Evolutionary conservation across 345 rosid species (phyloP).

Genomic region (Syzygium aromaticum): DNA sequence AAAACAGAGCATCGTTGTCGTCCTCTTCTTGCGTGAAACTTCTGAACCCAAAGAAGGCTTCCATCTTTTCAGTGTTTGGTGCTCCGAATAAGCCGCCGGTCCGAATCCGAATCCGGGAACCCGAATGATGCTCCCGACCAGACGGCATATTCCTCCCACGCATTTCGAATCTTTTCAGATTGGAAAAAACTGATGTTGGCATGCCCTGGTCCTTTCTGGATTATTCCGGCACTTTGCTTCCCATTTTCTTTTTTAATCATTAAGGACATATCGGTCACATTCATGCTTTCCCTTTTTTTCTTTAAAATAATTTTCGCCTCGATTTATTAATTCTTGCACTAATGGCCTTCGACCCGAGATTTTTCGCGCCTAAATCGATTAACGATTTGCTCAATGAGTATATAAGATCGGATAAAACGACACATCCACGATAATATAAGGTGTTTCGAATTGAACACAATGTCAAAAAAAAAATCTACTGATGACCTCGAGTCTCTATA

Average conservation of each 20-base stretch:
- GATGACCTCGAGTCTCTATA: rapidly evolving
- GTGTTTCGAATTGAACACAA: not conserved
- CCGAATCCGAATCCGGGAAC: not conserved
- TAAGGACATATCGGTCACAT: not conserved
- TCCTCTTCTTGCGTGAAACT: not conserved
- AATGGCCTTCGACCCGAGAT: not conserved
- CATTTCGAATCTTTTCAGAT: not conserved
- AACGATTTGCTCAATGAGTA: not conserved
- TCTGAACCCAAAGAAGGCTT: not conserved
- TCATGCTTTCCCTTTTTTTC: not conserved
- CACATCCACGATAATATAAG: not conserved
- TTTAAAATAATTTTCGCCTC: not conserved
- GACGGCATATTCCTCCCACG: not conserved
- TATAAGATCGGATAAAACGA: not conserved
- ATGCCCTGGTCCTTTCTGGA: not conserved
- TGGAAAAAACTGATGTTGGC: not conserved
- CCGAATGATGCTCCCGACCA: not conserved
- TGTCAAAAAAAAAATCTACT: not conserved
- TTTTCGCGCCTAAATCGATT: not conserved
- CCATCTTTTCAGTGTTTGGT: not conserved
- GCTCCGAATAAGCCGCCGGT: not conserved
- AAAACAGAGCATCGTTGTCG: not conserved
- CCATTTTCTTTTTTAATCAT: no score
- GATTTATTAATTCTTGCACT: not conserved
- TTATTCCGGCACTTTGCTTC: no score